phyloP scores from a whole-genome alignment of 352 stramenopile species.

The Phytopythium oedochilum region DNA sequence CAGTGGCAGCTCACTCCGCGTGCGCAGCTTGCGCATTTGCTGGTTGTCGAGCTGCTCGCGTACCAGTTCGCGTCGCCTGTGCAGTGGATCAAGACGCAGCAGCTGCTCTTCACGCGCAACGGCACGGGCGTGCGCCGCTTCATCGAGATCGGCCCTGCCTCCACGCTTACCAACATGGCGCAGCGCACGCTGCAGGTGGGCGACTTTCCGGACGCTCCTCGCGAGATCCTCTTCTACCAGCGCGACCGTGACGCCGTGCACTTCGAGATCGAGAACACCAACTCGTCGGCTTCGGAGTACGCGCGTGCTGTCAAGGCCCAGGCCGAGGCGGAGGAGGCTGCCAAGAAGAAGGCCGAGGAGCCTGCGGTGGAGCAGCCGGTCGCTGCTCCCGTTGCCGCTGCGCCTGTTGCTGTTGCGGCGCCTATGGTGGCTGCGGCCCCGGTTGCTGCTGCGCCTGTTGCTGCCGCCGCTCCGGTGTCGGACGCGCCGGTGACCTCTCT shows the following conservation, averaged over 20 bases:
- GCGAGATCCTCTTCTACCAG: constrained; percentile 83
- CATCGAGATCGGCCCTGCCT: constrained; percentile 78
- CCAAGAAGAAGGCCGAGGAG: too few relatives aligned
- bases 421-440: constrained; percentile 18
- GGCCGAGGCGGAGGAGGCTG: constrained; percentile 20
- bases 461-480: constrained; percentile 20
- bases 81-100: constrained; percentile 88
- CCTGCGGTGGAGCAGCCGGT: constrained; percentile 24
- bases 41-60: constrained; percentile 82
- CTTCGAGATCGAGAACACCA: constrained; percentile 62
- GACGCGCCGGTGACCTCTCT: constrained; percentile 62
- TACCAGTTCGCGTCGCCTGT: constrained; percentile 89
- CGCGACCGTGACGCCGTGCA: constrained; percentile 77
- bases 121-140: constrained; percentile 56
- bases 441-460: constrained; percentile 11
- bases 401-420: constrained; percentile 13
- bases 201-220: constrained; percentile 44
- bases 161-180: constrained; percentile 85
- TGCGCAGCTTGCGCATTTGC: constrained; percentile 63
- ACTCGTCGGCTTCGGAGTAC: constrained; percentile 66
- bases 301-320: constrained; percentile 31
- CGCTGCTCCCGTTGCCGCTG: constrained; percentile 23
- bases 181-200: constrained; percentile 66
- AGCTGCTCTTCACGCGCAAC: constrained; percentile 57
- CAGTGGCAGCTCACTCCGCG: constrained; percentile 66